These are phyloP conservation scores for Sugiyamaella novakii DNA, from an alignment of 1,139 yeast genomes.

Conservation along the genomic window DNA sequence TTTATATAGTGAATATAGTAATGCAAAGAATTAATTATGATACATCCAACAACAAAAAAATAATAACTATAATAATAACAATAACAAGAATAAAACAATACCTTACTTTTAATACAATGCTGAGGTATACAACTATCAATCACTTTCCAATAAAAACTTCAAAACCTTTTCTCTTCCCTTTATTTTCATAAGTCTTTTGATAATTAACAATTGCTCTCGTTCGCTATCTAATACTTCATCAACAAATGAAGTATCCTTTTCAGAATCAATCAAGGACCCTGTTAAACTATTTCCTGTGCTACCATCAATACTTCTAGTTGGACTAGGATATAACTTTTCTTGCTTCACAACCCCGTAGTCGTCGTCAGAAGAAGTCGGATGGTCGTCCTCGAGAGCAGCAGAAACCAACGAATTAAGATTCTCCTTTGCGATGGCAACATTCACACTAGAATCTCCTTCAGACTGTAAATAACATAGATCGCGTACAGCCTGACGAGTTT, in stretches of 20 bases:
- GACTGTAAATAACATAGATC: slow-evolving; percentile 39
- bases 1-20: background rate
- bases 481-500: slow-evolving; percentile 42
- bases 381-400: slow-evolving; percentile 36
- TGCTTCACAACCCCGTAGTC: background rate
- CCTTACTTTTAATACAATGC: too few relatives aligned
- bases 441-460: slow-evolving; percentile 34
- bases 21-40: slow-evolving; percentile 16
- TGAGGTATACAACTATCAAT: background rate
- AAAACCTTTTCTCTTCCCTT: slow-evolving; percentile 73
- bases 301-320: slow-evolving; percentile 8
- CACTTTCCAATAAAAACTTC: slow-evolving; percentile 44
- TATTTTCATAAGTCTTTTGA: slow-evolving; percentile 61
- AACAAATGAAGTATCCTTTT: slow-evolving; percentile 18
- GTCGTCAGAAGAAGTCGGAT: background rate
- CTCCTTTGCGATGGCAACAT: slow-evolving; percentile 34
- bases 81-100: background rate
- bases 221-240: slow-evolving; percentile 45
- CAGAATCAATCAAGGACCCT: slow-evolving; percentile 15
- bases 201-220: slow-evolving; percentile 53
- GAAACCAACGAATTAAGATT: slow-evolving; percentile 46
- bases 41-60: too few relatives aligned
- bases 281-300: slow-evolving; percentile 19
- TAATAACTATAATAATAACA: too few relatives aligned
- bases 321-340: slow-evolving; percentile 13